phyloP scores from a whole-genome alignment of 805 yeast species.

The Saccharomycopsis javanensis region DNA sequence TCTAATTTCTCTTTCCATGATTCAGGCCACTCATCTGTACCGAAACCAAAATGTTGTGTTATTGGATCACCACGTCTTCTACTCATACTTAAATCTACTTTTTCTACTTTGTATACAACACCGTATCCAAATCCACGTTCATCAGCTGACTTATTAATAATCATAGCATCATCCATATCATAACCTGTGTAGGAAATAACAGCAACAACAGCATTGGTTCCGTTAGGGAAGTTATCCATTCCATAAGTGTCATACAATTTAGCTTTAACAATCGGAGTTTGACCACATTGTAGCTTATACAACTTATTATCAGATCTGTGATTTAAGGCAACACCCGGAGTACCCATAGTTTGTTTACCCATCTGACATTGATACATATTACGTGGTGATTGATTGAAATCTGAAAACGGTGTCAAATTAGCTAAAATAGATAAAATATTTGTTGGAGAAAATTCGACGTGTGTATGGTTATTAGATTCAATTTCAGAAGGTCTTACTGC shows the following conservation, averaged over 20 bases:
- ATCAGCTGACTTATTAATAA: slow-evolving; percentile 91
- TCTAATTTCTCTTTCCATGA: slow-evolving; percentile 84
- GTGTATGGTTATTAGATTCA: slow-evolving; percentile 69
- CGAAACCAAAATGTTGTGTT: slow-evolving; percentile 90
- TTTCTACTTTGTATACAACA: slow-evolving; percentile 90
- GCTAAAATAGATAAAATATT: slow-evolving; percentile 91
- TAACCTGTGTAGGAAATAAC: slow-evolving; percentile 98
- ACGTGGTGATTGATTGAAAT: slow-evolving; percentile 98
- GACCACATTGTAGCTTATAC: slow-evolving; percentile 89
- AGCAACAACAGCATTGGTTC: slow-evolving; percentile 96
- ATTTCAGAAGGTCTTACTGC: slow-evolving; percentile 94
- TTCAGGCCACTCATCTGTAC: slow-evolving; percentile 86
- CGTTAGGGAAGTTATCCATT: slow-evolving; percentile 97
- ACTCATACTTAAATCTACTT: slow-evolving; percentile 66
- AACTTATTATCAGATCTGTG: slow-evolving; percentile 93
- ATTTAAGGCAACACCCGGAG: slow-evolving; percentile 91
- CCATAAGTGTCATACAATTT: slow-evolving; percentile 91
- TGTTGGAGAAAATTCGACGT: slow-evolving; percentile 92
- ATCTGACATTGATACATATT: slow-evolving; percentile 99
- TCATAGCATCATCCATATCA: slow-evolving; percentile 99
- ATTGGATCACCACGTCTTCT: slow-evolving; percentile 91
- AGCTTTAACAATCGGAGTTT: slow-evolving; percentile 94
- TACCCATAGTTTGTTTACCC: slow-evolving; percentile 99
- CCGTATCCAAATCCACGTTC: slow-evolving; percentile 98
- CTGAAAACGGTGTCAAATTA: slow-evolving; percentile 95